A percentile compares a stretch with the other conserved stretches of the same genome.
These are phyloP conservation scores for Pyrenochaeta sp. DNA, from an alignment of 2,329 filamentous ascomycete species.

Conservation along the genomic window DNA sequence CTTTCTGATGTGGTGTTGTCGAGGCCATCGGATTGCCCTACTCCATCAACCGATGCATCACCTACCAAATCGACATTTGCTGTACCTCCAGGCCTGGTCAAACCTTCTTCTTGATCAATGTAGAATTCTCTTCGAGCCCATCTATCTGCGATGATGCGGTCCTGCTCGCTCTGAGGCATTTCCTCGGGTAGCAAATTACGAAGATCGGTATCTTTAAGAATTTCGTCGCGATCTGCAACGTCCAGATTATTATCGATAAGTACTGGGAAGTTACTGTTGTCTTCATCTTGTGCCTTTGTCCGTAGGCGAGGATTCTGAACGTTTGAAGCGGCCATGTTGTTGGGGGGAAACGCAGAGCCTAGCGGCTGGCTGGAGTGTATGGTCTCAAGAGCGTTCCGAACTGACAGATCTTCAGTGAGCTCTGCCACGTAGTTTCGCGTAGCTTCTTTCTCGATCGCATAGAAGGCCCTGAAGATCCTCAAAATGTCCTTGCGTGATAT, in stretches of 20 bases:
- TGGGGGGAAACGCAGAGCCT: constrained; percentile 54
- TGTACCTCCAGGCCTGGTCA: constrained; percentile 40
- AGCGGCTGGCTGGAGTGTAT: constrained; percentile 57
- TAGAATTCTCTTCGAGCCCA: constrained; percentile 84
- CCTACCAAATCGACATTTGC: constrained; percentile 12
- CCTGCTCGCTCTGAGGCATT: constrained; percentile 12
- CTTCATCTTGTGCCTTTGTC: constrained; percentile 45
- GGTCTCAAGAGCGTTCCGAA: constrained; percentile 55
- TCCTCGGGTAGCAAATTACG: constrained; percentile 10
- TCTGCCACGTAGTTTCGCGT: constrained; percentile 82
- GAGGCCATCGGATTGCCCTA: constrained; percentile 3
- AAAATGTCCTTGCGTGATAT: constrained; percentile 88
- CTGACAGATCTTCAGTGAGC: constrained; percentile 78
- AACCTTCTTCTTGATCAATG: constrained; percentile 84
- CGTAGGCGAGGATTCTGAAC: constrained; percentile 18
- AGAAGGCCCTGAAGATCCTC: constrained; percentile 91
- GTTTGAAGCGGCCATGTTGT: constrained; percentile 40
- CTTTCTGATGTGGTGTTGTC: constrained; percentile 8
- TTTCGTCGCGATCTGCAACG: constrained; percentile 22
- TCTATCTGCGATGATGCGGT: constrained; percentile 63
- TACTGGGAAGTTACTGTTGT: constrained; percentile 39
- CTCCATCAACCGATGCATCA: constrained; percentile 17
- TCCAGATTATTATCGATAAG: constrained; percentile 36
- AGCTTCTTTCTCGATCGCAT: constrained; percentile 87
- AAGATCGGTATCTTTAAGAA: constrained; percentile 20